Evolutionary conservation across 176 grass and related monocot genomes (phyloP), one percentile per base, ranked within the genome.

Genomic region (Puccinellia tenuiflora): DNA sequence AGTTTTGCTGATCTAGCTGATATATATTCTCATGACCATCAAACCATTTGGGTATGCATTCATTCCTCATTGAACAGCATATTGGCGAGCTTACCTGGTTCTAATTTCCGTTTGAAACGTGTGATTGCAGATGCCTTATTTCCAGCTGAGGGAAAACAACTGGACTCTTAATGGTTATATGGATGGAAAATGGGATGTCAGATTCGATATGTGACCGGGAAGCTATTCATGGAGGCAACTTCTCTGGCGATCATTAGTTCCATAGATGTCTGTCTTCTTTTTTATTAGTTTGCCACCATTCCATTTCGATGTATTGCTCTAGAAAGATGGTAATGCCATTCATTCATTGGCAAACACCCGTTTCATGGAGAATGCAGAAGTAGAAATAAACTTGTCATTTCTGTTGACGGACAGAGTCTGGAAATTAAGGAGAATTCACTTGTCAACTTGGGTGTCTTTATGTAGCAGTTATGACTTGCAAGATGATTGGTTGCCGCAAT

Each of bases 181-280:
- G 82, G 87, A 90, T 88, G 92, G 92, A 22, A 98, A 98, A 90
- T 98, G 92, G 92, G 86, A 88, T 79, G 66, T 93, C 37, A 91
- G 92, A 86, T 95, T 87, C 67, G 87, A 94, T 81, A 82, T 94
- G 70, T 97, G 79, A 91, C 69, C 25, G 31, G 53, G 60, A 54
- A 75, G 47, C 35, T 25, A 25, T 40, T 14, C 33, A 13, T 64
- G 57, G 86, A 56, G 22, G 53, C n/a, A 47, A 30, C 30, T 74
- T 84, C 1, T 56, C 37, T 67, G 60, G 34, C 16, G 39, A 59
- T 75, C 76, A 48, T 50, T 34, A 77, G 64, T 17, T 14, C 2
- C 33, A 20, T 70, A 42, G 21, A 13, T 65, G 76, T 29, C 55
- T 64, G 38, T 39, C 26, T 66, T 34, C 8, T 2, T 38, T n/a